Conservation (phyloP, 169 alveolate genomes). For the Cyclospora cayetanensis region DNA sequence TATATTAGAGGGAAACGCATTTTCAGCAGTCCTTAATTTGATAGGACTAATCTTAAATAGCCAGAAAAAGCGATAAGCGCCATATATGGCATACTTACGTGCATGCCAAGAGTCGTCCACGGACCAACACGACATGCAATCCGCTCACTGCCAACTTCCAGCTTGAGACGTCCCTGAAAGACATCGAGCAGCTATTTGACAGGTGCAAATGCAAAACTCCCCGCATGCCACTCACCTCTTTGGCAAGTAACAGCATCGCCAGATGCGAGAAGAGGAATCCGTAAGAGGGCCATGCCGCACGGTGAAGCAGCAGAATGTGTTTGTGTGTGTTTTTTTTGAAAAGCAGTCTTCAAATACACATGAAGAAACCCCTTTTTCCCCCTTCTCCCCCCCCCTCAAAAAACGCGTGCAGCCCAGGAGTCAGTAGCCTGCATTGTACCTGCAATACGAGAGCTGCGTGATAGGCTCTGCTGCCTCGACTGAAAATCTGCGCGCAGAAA, state of each 20-base stretch:
- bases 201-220: not conserved
- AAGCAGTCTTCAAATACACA: not conserved
- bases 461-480: not conserved
- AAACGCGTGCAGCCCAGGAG: too few relatives aligned
- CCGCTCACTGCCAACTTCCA: constrained; percentile 51
- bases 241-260: too few relatives aligned
- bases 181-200: not conserved
- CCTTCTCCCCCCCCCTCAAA: too few relatives aligned
- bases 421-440: too few relatives aligned
- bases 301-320: not conserved
- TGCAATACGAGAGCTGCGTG: not conserved
- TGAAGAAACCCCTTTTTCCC: too few relatives aligned
- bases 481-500: not conserved
- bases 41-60: not conserved
- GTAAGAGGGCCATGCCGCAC: not conserved
- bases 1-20: not conserved
- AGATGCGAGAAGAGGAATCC: not conserved
- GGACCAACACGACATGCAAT: constrained; percentile 55
- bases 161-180: constrained; percentile 51
- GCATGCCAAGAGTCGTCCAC: constrained; percentile 37
- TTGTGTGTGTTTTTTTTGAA: not conserved
- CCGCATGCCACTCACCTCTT: too few relatives aligned
- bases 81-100: not conserved
- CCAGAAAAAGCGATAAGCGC: not conserved
- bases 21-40: not conserved